Evolutionary conservation across 371 early-diverging fungal genomes (phyloP).

Genomic region (Chytridium lagenaria): DNA sequence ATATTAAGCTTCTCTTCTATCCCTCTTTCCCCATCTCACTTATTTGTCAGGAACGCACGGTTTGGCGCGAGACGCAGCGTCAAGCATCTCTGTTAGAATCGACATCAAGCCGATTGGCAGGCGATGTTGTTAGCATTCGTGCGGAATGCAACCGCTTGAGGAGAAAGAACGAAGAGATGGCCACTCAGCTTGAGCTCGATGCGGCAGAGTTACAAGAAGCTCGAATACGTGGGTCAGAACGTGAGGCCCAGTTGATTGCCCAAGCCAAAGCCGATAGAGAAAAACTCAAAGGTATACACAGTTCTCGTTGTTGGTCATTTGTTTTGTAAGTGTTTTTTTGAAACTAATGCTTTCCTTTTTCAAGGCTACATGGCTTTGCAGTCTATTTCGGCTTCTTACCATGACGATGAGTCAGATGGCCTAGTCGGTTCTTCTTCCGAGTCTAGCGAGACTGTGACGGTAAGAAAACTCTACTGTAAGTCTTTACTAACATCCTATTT

Average conservation of each 20-base stretch:
- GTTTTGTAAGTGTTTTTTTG: not conserved
- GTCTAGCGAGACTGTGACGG: too few relatives aligned
- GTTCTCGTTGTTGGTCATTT: not conserved
- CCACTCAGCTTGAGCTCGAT: conserved; percentile 14
- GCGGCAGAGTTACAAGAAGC: not conserved
- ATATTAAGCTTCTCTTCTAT: not conserved
- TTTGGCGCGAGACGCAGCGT: conserved; percentile 19
- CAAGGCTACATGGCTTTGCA: not conserved
- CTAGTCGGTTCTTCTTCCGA: too few relatives aligned
- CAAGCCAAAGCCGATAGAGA: conserved; percentile 4
- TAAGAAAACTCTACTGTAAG: too few relatives aligned
- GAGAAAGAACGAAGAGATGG: conserved; percentile 22
- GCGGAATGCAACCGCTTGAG: conserved; percentile 20
- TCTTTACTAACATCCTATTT: too few relatives aligned
- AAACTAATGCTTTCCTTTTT: not conserved
- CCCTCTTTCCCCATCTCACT: not conserved
- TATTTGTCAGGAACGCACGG: conserved; percentile 4
- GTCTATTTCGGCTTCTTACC: not conserved
- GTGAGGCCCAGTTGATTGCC: conserved; percentile 3
- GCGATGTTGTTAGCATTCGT: conserved; percentile 4
- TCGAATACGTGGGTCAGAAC: conserved; percentile 6
- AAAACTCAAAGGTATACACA: conserved; percentile 18
- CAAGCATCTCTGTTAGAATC: conserved; percentile 15
- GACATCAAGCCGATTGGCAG: not conserved
- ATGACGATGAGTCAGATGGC: conserved; percentile 16